Base-by-base conservation (phyloP, 257 asterid species). In the Verbena officinalis region DNA sequence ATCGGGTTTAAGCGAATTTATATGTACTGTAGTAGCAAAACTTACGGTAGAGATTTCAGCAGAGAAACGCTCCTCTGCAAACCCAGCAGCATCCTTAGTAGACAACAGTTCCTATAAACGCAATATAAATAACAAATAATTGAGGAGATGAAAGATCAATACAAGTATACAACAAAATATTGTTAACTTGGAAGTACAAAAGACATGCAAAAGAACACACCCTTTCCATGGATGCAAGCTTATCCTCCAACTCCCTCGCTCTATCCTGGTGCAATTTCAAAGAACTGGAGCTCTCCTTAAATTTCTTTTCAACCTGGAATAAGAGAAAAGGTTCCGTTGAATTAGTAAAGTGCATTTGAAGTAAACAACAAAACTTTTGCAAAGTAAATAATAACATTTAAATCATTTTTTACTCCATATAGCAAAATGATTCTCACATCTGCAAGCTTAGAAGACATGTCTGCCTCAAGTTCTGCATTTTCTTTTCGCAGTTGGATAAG, bases 21-120 rank as follows among this genome's bases (percentile, higher is more conserved):
- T 16, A 63, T 62, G 62, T 64, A 52, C 23, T 30, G 51, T 31
- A 27, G 20, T 24, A 39, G 44, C 15, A 7, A 65, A 55, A 73
- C 88, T 77, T 77, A 90, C 97, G 0, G 96, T 94, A 16, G 95
- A 77, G 52, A 88, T 74, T 69, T 94, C 97, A 34, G 96, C 84
- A 49, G 87, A 78, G 66, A 76, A 84, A n/a, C 62, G 92, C 70
- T 78, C 83, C 78, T 94, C 99, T 33, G 85, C 73, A 43, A 80
- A 77, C 0, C 86, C 85, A 64, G 96, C 82, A 4, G 79, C 89
- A 76, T 80, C 89, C 76, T 83, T 94, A 9, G 89, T 70, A 22
- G 89, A 83, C 56, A 88, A 60, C 34, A 94, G 69, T 72, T 88
- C 96, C 97, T 91, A 44, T 14, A 65, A 53, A 80, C 39, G 64